Evolutionary conservation across 306 rosid species (phyloP).

Genomic region (Mimosa bimucronata): DNA sequence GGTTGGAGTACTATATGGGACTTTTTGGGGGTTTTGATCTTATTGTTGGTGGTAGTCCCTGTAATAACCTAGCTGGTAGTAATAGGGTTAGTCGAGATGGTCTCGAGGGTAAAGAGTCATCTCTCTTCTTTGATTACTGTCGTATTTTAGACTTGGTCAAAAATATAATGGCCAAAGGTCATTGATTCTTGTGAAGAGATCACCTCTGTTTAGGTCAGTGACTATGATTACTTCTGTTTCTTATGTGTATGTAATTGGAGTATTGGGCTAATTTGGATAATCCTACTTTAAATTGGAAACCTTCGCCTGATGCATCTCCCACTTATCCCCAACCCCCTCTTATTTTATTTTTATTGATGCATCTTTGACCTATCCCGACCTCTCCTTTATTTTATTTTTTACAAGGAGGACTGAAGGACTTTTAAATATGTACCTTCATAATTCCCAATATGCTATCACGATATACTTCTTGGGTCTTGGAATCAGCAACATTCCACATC

Average conservation of each 20-base stretch:
- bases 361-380: not conserved
- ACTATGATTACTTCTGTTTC: not conserved
- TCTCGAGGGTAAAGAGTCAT: slow-evolving; percentile 82
- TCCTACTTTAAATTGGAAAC: slow-evolving; percentile 24
- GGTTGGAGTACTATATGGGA: slow-evolving; percentile 60
- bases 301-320: slow-evolving; percentile 20
- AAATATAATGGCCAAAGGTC: slow-evolving; percentile 42
- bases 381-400: not conserved
- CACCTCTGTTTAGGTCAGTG: not conserved
- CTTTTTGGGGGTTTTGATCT: slow-evolving; percentile 86
- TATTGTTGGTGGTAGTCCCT: slow-evolving; percentile 91
- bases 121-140: slow-evolving; percentile 74
- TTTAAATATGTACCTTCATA: not conserved
- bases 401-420: no score
- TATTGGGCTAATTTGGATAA: slow-evolving; percentile 27
- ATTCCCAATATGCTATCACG: no score
- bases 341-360: not conserved
- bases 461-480: not conserved
- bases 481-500: not conserved
- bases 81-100: slow-evolving; percentile 86
- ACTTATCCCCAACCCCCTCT: not conserved
- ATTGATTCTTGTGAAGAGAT: slow-evolving; percentile 30
- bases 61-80: slow-evolving; percentile 93
- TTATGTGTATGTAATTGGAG: slow-evolving; percentile 5
- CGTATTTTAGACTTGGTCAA: slow-evolving; percentile 79